These are phyloP conservation scores for Pichia cephalocereana DNA, from an alignment of 805 yeast species.

Conservation along the genomic window DNA sequence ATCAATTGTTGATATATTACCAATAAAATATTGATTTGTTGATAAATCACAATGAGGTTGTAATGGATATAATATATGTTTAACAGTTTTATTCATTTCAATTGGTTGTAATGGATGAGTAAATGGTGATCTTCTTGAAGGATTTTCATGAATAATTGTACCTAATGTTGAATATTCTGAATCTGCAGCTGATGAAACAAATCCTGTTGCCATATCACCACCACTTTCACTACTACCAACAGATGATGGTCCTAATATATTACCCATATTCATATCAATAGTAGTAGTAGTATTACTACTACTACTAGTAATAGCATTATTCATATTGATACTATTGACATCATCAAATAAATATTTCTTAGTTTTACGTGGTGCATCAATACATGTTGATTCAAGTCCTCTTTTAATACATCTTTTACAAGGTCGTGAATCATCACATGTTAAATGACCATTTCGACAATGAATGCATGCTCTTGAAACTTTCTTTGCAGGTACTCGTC, in stretches of 20 bases:
- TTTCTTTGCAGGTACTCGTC: conserved; percentile 41
- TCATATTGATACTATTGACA: no score
- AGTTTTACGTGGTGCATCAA: conserved; percentile 82
- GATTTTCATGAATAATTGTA: conserved; percentile 38
- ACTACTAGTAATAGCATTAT: no score
- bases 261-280: no score
- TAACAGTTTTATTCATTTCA: not conserved
- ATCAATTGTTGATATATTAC: conserved; percentile 32
- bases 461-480: conserved; percentile 84
- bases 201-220: conserved; percentile 3
- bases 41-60: conserved; percentile 42
- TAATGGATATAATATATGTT: not conserved
- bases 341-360: conserved; percentile 56
- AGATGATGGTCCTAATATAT: no score
- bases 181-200: conserved; percentile 60
- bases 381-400: conserved; percentile 62
- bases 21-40: conserved; percentile 63
- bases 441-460: conserved; percentile 85
- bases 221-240: not conserved
- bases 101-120: conserved; percentile 4
- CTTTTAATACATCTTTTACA: conserved; percentile 70
- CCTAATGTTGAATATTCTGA: conserved; percentile 64
- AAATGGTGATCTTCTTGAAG: not conserved
- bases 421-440: conserved; percentile 62
- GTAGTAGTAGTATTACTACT: no score